phyloP scores from a whole-genome alignment of 768 basidiomycete species.

The Thelephora ganbajun region DNA sequence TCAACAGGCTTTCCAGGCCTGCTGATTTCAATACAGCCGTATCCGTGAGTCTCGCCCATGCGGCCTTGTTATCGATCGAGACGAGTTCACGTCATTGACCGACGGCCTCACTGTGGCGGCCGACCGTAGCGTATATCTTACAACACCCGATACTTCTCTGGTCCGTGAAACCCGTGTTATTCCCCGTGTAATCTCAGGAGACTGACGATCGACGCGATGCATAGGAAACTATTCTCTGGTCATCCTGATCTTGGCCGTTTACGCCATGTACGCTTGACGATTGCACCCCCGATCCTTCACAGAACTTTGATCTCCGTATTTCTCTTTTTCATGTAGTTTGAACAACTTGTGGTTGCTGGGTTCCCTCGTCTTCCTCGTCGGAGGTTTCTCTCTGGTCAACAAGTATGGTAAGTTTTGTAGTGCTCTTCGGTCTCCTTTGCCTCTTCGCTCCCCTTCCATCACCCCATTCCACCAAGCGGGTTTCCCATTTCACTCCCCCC shows the following conservation, averaged over 20 bases:
- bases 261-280: constrained; percentile 54
- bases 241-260: constrained; percentile 64
- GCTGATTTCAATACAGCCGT: constrained; percentile 71
- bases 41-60: constrained; percentile 32
- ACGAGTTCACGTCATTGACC: background rate
- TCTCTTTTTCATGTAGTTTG: constrained; percentile 31
- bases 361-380: constrained; percentile 77
- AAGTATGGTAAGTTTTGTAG: constrained; percentile 57
- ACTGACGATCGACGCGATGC: constrained; percentile 4
- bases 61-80: background rate
- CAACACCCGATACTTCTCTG: constrained; percentile 85
- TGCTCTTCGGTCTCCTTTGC: background rate
- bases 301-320: background rate
- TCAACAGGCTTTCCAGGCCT: constrained; percentile 71
- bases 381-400: constrained; percentile 84
- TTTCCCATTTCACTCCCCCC: too few relatives aligned
- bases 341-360: constrained; percentile 74
- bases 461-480: background rate
- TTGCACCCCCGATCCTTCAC: background rate
- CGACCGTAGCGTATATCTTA: constrained; percentile 70
- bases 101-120: background rate
- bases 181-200: background rate
- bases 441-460: background rate
- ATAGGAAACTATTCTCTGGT: constrained; percentile 82
- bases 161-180: constrained; percentile 18